A percentile compares a stretch with the other conserved stretches of the same genome.
Evolutionary conservation across 176 grass and related monocot species (phyloP).

Genomic region (Paspalum notatum): DNA sequence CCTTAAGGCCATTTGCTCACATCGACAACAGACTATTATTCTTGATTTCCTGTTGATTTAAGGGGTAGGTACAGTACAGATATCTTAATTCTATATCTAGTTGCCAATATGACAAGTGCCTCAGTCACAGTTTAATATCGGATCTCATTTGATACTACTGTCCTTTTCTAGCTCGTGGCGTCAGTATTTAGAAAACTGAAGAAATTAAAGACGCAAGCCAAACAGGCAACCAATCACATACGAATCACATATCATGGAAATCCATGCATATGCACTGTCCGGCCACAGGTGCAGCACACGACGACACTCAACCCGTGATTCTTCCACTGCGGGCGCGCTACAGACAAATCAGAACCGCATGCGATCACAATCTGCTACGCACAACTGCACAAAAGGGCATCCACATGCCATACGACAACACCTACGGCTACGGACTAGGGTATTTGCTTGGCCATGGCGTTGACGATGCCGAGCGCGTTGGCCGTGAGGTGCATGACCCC

Average conservation of each 20-base stretch:
- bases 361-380: neutral
- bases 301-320: constrained; percentile 26
- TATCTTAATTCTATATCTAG: too few relatives aligned
- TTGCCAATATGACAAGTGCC: too few relatives aligned
- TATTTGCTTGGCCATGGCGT: constrained; percentile 49
- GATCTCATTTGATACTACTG: neutral
- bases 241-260: neutral
- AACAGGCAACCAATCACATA: neutral
- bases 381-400: neutral
- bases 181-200: neutral
- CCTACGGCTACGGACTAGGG: neutral
- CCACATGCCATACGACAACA: neutral
- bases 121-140: neutral
- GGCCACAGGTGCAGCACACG: neutral
- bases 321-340: neutral
- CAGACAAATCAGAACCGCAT: constrained; percentile 1
- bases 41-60: too few relatives aligned
- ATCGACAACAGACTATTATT: too few relatives aligned
- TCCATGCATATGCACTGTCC: neutral
- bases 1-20: too few relatives aligned
- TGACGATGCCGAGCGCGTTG: constrained; percentile 66
- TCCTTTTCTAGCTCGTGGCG: neutral
- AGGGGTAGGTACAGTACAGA: too few relatives aligned
- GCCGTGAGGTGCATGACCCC: constrained; percentile 55
- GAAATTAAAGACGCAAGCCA: too few relatives aligned